Evolutionary conservation across 2,329 filamentous ascomycete species (phyloP).

Genomic region (Colletotrichum sojae): DNA sequence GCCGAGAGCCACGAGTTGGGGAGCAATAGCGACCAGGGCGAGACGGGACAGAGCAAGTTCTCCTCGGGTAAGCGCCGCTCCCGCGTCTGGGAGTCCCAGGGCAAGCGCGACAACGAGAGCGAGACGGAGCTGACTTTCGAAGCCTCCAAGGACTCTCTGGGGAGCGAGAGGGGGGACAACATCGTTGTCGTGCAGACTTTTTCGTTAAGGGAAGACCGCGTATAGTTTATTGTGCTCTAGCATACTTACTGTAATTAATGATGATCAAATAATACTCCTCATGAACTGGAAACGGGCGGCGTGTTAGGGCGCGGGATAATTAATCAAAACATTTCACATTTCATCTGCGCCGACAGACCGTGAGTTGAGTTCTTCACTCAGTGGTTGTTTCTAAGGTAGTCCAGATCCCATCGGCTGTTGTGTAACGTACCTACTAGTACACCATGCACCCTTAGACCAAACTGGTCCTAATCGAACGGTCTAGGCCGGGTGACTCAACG

Average conservation of each 20-base stretch:
- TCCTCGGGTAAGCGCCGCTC: slow-evolving; percentile 28
- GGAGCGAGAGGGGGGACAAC: slow-evolving; percentile 28
- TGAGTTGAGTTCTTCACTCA: background rate
- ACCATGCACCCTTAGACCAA: too few relatives aligned
- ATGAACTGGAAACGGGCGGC: background rate
- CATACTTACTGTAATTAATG: background rate
- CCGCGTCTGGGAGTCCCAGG: slow-evolving; percentile 34
- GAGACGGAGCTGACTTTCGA: slow-evolving; percentile 40
- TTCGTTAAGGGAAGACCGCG: slow-evolving; percentile 29
- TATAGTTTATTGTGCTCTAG: background rate
- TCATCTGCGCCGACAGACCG: background rate
- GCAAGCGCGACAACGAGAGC: slow-evolving; percentile 38
- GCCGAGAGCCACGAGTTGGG: slow-evolving; percentile 23
- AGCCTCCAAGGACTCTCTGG: slow-evolving; percentile 30
- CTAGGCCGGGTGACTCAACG: background rate
- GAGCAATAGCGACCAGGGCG: slow-evolving; percentile 22
- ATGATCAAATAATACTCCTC: background rate
- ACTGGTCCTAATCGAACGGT: too few relatives aligned
- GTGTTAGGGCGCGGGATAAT: too few relatives aligned
- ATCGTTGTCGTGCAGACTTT: slow-evolving; percentile 36
- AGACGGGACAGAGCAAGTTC: slow-evolving; percentile 5
- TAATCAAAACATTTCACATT: too few relatives aligned
- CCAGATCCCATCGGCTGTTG: background rate
- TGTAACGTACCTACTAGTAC: background rate
- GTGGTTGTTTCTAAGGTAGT: too few relatives aligned